These are phyloP conservation scores for Pseudozyma sp. DNA, from an alignment of 1,284 basidiomycete genomes.

Conservation along the genomic window DNA sequence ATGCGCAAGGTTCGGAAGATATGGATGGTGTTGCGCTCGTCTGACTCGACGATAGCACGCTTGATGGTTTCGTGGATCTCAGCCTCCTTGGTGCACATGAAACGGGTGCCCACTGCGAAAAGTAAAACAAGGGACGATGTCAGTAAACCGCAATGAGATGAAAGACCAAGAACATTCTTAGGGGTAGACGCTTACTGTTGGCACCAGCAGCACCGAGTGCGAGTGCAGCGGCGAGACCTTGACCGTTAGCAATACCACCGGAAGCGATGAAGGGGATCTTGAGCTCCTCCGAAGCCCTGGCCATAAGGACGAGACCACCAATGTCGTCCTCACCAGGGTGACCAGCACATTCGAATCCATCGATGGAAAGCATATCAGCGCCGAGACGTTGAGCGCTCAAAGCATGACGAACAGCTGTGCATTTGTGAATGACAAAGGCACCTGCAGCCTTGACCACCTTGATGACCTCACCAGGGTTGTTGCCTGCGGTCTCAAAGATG, in stretches of 20 bases:
- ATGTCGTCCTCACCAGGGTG: slow-evolving; percentile 96
- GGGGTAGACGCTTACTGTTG: slow-evolving; percentile 77
- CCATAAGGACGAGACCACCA: slow-evolving; percentile 88
- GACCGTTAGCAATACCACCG: slow-evolving; percentile 75
- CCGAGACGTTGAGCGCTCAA: slow-evolving; percentile 81
- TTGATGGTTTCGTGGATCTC: slow-evolving; percentile 92
- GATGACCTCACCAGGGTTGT: slow-evolving; percentile 84
- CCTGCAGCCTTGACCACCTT: slow-evolving; percentile 81
- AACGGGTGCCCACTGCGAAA: slow-evolving; percentile 76
- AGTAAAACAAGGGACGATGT: slow-evolving; percentile 1
- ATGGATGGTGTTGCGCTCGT: slow-evolving; percentile 83
- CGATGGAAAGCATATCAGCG: slow-evolving; percentile 78
- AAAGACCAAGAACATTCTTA: background rate
- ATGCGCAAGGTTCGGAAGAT: slow-evolving; percentile 83
- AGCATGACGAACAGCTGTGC: slow-evolving; percentile 75
- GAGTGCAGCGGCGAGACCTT: slow-evolving; percentile 84
- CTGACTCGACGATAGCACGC: slow-evolving; percentile 83
- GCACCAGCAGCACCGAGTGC: slow-evolving; percentile 87
- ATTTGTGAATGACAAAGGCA: slow-evolving; percentile 87
- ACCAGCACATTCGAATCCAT: slow-evolving; percentile 78
- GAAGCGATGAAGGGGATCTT: slow-evolving; percentile 88
- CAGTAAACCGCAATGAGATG: background rate
- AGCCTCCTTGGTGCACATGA: slow-evolving; percentile 79
- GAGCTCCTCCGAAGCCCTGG: slow-evolving; percentile 86
- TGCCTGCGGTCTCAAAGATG: slow-evolving; percentile 94